These are phyloP conservation scores for Leishmania aethiopica DNA, from an alignment of 208 protist genomes.

Conservation along the genomic window DNA sequence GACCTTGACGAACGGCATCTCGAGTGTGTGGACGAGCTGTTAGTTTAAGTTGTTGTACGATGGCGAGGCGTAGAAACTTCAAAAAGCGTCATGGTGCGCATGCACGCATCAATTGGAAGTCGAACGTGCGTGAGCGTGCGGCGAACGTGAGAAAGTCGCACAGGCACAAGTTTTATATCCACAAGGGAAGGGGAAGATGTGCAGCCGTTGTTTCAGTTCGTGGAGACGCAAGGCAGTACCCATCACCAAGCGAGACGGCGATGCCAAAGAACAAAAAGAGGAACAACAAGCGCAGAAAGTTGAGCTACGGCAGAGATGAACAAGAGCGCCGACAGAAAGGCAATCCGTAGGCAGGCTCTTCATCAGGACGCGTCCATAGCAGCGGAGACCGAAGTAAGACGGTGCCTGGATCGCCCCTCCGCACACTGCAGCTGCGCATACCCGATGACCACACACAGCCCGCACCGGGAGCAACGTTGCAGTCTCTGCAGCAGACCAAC, in stretches of 20 bases:
- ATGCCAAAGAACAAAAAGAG: neutral
- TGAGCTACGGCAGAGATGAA: neutral
- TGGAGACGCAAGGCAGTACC: neutral
- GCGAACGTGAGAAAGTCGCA: neutral
- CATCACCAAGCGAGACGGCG: neutral
- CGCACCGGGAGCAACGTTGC: neutral
- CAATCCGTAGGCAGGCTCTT: no score
- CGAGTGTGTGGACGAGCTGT: constrained; percentile 29
- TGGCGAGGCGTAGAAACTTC: neutral
- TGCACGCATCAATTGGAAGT: neutral
- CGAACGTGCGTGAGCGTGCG: neutral
- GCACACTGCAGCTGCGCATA: neutral
- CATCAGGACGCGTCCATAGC: neutral
- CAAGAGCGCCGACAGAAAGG: neutral
- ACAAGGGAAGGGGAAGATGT: neutral
- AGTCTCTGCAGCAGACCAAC: neutral
- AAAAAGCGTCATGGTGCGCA: neutral
- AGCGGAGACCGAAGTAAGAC: neutral
- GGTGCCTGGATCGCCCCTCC: neutral
- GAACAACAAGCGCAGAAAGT: no score
- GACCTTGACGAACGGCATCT: constrained; percentile 90
- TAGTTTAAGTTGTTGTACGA: neutral
- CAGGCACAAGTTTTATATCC: neutral
- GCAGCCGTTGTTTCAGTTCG: neutral
- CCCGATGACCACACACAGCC: neutral